Evolutionary conservation across 768 basidiomycete species (phyloP), one percentile per base, ranked within the genome.

Genomic region (Trametes sanguinea): DNA sequence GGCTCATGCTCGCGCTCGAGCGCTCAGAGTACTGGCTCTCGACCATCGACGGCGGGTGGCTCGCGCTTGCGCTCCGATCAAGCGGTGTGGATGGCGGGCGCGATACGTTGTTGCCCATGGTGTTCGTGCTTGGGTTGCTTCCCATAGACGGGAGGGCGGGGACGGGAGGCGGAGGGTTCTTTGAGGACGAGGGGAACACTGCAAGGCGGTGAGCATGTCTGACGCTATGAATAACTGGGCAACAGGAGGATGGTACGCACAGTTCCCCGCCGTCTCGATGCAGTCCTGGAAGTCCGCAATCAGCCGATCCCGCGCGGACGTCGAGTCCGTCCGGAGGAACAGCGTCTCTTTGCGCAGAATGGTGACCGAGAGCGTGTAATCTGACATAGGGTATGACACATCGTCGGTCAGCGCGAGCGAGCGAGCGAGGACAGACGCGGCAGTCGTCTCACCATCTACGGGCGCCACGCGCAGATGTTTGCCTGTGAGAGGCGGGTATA

Each of bases 401-500:
- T 6, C 22, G 22, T n/a, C 29, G 29, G 39, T 60, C 54, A 54
- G 32, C 56, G 58, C 40, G 17, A 43, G 27, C 32, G 22, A 40
- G 17, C 46, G 35, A 46, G 45, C 57, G 22, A 6, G 22, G 22
- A 6, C 7, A 50, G 14, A 22, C 22, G 22, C 22, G 22, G 22
- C 22, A 4, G 17, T 33, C 30, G 37, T 75, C 83, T 59, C 62
- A 39, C 81, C 86, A 58, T 78, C 77, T 3, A 83, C 79, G 64
- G 87, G 87, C 8, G 78, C 78, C 3, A 92, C 88, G 61, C 83
- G 82, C 56, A 99, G 79, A 68, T 97, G 95, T 72, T 96, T 98
- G 4, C 95, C 96, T 11, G 97, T 89, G 37, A 99, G 78, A 4
- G 97, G 97, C 16, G 97, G 97, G 77, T 97, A 99, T 66, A 88